phyloP scores from a whole-genome alignment of 2,329 filamentous ascomycete genomes.

The Aureobasidium sp. region DNA sequence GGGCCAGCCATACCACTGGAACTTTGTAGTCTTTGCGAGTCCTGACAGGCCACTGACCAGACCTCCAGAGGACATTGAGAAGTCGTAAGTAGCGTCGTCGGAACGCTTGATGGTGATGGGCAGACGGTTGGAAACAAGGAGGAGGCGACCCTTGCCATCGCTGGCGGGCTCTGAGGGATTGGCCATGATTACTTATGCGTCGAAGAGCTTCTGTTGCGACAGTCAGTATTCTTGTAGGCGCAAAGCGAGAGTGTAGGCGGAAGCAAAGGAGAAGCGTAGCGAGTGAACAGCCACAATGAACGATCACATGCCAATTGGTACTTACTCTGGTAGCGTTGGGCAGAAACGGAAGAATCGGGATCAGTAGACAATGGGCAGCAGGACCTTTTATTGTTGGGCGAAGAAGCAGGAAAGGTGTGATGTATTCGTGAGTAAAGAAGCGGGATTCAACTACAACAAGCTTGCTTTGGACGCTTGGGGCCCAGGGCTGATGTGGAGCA shows the following conservation, averaged over 20 bases:
- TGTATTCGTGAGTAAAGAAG: slow-evolving; percentile 7
- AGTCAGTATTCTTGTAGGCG: not conserved
- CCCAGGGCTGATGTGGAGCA: not conserved
- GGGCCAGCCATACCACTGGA: slow-evolving; percentile 98
- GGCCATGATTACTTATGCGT: not conserved
- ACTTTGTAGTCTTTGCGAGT: slow-evolving; percentile 82
- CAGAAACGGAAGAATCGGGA: not conserved
- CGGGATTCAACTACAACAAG: slow-evolving; percentile 3
- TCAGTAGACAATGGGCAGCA: not conserved
- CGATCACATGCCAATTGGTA: not conserved
- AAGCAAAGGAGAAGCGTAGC: not conserved
- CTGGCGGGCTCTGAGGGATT: slow-evolving; percentile 12
- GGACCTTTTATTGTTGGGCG: slow-evolving; percentile 7
- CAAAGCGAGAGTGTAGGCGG: not conserved
- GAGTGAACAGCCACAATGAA: not conserved
- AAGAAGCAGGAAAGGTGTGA: not conserved
- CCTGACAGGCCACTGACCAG: slow-evolving; percentile 90
- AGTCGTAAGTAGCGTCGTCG: slow-evolving; percentile 84
- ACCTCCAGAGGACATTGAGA: slow-evolving; percentile 94
- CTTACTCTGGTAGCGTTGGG: not conserved
- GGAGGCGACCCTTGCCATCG: slow-evolving; percentile 46
- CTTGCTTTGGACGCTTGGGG: slow-evolving; percentile 4
- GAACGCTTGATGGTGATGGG: slow-evolving; percentile 94
- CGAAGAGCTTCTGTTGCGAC: not conserved
- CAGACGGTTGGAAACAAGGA: slow-evolving; percentile 88